phyloP scores from a whole-genome alignment of 2,329 filamentous ascomycete species.

The Bisporella sp. region DNA sequence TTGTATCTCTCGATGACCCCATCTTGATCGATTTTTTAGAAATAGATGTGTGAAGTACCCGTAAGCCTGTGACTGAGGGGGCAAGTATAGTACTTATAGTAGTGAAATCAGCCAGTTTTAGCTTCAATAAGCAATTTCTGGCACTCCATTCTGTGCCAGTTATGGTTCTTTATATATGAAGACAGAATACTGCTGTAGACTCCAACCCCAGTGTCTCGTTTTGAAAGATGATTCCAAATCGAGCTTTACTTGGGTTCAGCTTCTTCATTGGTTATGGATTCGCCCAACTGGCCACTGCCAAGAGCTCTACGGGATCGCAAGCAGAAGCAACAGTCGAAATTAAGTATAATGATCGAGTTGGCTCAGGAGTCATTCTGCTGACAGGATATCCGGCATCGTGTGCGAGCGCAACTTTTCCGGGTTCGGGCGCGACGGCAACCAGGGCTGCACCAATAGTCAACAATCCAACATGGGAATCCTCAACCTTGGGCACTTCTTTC shows the following conservation, averaged over 20 bases:
- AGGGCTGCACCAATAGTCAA: not conserved
- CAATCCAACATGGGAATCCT: not conserved
- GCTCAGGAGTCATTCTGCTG: conserved; percentile 9
- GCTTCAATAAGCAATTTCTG: conserved; percentile 3
- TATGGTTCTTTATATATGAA: conserved; percentile 8
- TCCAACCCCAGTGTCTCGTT: conserved; percentile 1
- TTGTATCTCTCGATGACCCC: too few species aligned
- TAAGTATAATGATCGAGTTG: conserved; percentile 9
- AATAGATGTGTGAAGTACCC: too few species aligned
- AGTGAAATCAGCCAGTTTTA: too few species aligned
- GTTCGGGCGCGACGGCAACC: not conserved
- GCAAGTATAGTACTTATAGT: too few species aligned
- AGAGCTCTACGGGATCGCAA: conserved; percentile 8
- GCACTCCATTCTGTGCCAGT: conserved; percentile 6
- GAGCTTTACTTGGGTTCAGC: conserved; percentile 5
- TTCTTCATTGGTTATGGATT: conserved; percentile 10
- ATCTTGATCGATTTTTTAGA: too few species aligned
- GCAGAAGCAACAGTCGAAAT: conserved; percentile 12
- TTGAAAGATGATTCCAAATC: conserved; percentile 8
- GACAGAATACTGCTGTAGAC: not conserved
- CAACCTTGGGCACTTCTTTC: not conserved
- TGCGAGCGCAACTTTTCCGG: not conserved
- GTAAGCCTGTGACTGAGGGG: too few species aligned
- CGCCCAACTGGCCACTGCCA: conserved; percentile 3
- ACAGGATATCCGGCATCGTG: conserved; percentile 8